Base-by-base conservation (phyloP, 2,329 filamentous ascomycete genomes). In the Nemania abortiva region DNA sequence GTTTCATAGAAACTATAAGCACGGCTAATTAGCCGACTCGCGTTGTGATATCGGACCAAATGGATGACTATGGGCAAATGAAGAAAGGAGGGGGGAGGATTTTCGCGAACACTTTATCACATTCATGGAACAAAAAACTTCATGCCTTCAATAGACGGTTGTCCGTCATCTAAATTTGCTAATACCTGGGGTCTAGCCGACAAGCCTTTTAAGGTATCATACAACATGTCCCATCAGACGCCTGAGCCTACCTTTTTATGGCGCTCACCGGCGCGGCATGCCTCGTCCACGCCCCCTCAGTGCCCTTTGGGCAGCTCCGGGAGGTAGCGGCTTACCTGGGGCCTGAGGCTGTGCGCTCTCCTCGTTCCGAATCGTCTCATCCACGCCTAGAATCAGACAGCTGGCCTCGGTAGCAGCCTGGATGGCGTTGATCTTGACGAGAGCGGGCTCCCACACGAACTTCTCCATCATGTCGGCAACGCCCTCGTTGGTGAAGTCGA, bases 351-450 rank as follows among this genome's bases (percentile, higher is more conserved):
- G 86, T 76, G 91, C 88, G 77, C 93, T 97, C 85, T 98, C 95
- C 85, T 99, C 94, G 83, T 99, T 99, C 83, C 91, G 94, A 83
- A 99, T 98, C 39, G 96, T 99, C 89, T 99, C 96, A 79, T 99
- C 96, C 65, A 99, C 96, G 76, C 94, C 92, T 77, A 99, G 84
- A 74, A 99, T 98, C 84, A 99, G 84, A 84, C 96, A 99, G 75
- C 92, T 92, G 24, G 96, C 96, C 84, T 99, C 96, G 37, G 95
- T 95, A 60, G 96, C 96, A 22, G 96, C 95, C 84, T 97, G 94
- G 73, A 99, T 92, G 74, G 96, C 96, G 82, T 99, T 99, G 81
- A 97, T 87, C 90, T 99, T 99, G 79, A 99, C 93, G 72, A 98
- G 85, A 56, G 93, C 92, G 6, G 96, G 96, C 84, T 99, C 96